Base-by-base conservation (phyloP, 371 early-diverging fungal species). In the Zancudomyces culisetae region DNA sequence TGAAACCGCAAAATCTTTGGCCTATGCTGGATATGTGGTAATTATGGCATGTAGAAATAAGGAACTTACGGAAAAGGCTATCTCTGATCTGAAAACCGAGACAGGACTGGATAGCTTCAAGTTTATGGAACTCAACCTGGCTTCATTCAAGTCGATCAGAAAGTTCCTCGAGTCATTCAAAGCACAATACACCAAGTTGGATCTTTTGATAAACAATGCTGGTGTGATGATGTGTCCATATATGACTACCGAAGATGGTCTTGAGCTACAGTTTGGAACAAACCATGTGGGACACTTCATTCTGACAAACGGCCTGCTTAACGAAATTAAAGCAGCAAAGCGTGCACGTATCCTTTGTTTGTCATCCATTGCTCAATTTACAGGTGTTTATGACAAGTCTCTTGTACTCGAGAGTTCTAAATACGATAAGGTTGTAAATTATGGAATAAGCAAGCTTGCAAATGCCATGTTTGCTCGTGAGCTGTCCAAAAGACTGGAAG, bases 211-310 rank as follows among this genome's bases (percentile, higher is more conserved):
- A 15, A 77, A 71, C 55, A 80, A 80, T 49, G 74, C 76, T 10
- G 87, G 82, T 13, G 68, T 85, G 28, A 83, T 85, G 84, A 61
- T 63, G 19, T 64, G 70, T 13, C 83, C 87, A 0, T 74, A 70
- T 23, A 63, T 60, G 0, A 55, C 69, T 20, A 78, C 84, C 3
- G 61, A 62, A 29, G 85, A 87, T 59, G 83, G 80, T 12, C 62
- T 77, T 26, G 86, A 88, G 64, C 56, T 66, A 43, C 86, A 85
- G 66, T 81, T 79, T 51, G 80, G 71, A 0, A 70, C 73, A 40
- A 88, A 90, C 64, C 87, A 87, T 52, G 62, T 89, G 27, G 90
- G 80, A 20, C 82, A 81, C 45, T 76, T 77, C 54, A 73, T 70
- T n/a, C 67, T 83, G 49, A 81, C 81, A n/a, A 68, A 60, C 42